Percentiles rank a stretch among this genome's conserved stretches.
Evolutionary conservation across 1,284 basidiomycete genomes (phyloP).

Genomic region (Cystobasidium pallidum): DNA sequence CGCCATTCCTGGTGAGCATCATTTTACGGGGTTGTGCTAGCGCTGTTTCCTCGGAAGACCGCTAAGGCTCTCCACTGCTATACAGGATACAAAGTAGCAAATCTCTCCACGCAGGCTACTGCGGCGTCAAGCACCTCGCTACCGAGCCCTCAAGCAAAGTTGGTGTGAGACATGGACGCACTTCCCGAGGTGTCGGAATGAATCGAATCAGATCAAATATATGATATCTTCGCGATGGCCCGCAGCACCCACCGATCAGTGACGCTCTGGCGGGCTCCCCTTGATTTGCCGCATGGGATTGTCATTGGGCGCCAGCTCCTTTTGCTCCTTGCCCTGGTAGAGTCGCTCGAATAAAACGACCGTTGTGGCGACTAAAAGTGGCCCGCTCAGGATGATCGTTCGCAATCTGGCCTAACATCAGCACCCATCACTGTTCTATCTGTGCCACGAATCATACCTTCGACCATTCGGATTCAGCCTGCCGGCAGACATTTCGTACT

Average conservation of each 20-base stretch:
- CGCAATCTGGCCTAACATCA: slow-evolving; percentile 7
- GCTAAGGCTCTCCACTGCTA: no score
- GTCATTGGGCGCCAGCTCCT: slow-evolving; percentile 13
- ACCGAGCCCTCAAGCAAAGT: slow-evolving; percentile 13
- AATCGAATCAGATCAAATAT: background rate
- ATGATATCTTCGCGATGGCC: background rate
- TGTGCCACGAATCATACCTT: slow-evolving; percentile 1
- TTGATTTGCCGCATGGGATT: slow-evolving; percentile 34
- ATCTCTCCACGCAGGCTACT: slow-evolving; percentile 11
- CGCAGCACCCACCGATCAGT: background rate
- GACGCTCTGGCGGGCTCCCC: background rate
- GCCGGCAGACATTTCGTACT: slow-evolving; percentile 15
- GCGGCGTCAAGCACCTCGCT: background rate
- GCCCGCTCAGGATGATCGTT: slow-evolving; percentile 31
- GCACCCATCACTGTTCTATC: no score
- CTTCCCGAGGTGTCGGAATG: background rate
- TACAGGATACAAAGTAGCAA: slow-evolving; percentile 41
- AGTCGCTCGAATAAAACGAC: slow-evolving; percentile 36
- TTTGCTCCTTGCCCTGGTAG: slow-evolving; percentile 44
- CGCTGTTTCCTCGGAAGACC: no score
- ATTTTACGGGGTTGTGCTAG: background rate
- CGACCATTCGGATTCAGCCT: slow-evolving; percentile 36
- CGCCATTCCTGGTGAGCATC: slow-evolving; percentile 47
- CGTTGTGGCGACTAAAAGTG: slow-evolving; percentile 28
- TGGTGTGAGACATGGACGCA: background rate